Base-by-base conservation (phyloP, 169 alveolate genomes). In the Babesia bigemina region DNA sequence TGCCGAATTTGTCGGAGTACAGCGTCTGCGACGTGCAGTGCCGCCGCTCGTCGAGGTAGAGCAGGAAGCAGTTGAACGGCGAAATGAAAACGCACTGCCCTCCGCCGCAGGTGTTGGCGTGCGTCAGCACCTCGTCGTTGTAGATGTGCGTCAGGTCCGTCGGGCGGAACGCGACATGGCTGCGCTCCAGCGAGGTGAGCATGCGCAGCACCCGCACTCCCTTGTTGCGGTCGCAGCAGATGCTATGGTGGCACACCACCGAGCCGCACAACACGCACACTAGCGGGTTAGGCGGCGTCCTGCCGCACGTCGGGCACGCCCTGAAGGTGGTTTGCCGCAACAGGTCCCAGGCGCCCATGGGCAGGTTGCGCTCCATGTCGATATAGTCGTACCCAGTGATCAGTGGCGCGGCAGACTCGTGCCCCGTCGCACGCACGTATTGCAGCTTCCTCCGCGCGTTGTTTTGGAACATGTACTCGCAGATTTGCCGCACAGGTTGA, bases 241-340 rank as follows among this genome's bases (percentile, higher is more conserved):
- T 48, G 63, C 74, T 42, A 42, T 61, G 75, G 22, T 67, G 33
- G 39, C 88, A 81, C 24, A 81, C 57, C 22, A 72, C 29, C 39
- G 79, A 42, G 45, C 88, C 88, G 56, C 88, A 81, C n/a, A 81
- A 48, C 19, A 81, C 79, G 75, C 88, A 81, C n/a, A 81, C 62
- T 7, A 81, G 63, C 16, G 88, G 85, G 53, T 72, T 60, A 2
- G 79, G 26, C 22, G 88, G 88, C 33, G 56, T 26, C 26, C 2
- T 13, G n/a, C 88, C 88, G 52, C 88, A 81, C 39, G 36, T 72
- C 7, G 77, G 70, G 70, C 88, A 81, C 33, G 22, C 52, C 28
- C 88, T 66, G n/a, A 58, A 16, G 0, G 79, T 17, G n/a, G 74
- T 56, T 12, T 24, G 14, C 49, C 69, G 55, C n/a, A 81, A 55